Evolutionary conservation across 2,329 filamentous ascomycete species (phyloP), one percentile per base, ranked within the genome.

Genomic region (Eutypella sp.): DNA sequence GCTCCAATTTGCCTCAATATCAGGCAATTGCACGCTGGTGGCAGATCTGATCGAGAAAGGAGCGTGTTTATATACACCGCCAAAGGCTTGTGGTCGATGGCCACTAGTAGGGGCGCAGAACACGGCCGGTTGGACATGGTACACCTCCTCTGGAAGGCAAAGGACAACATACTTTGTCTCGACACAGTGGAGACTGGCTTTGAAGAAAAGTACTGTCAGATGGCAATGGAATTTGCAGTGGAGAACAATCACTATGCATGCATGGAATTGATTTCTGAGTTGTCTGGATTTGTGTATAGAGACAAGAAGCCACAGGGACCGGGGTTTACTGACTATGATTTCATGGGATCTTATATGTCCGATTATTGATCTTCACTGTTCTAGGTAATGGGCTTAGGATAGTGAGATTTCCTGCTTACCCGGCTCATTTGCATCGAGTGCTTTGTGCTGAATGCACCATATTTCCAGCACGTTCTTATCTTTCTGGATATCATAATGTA

Each of bases 1-100:
- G 11, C 40, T 48, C 5, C 47, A 48, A 18, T 41, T 46, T 25
- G 47, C 47, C 24, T 43, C 47, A 16, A 41, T 46, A 23, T 41
- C 25, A 15, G 46, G 46, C 22, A 47, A 47, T 25, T 44, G 42
- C 39, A 47, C 42, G 20, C 31, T 47, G 3, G 39, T 20, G 11
- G 43, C 43, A 4, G 43, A 45, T 6, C 40, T 48, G 10, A 15
- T 48, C 2, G 27, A 24, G 8, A 24, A 16, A 2, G 40, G 43
- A 5, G 47, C 47, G 22, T 34, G 4, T 11, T 27, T 47, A 25
- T 18, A 36, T 9, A 24, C 39, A 13, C 29, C 37, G 9, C 46
- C 45, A 11, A 44, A 39, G 38, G 37, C n/a, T 18, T 18, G 37
- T 8, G 45, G 45, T 5, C 45, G 45, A 9, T 47, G 45, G 45